Base-by-base conservation (phyloP, 805 yeast species). In the Starmerella lactis-condensi region DNA sequence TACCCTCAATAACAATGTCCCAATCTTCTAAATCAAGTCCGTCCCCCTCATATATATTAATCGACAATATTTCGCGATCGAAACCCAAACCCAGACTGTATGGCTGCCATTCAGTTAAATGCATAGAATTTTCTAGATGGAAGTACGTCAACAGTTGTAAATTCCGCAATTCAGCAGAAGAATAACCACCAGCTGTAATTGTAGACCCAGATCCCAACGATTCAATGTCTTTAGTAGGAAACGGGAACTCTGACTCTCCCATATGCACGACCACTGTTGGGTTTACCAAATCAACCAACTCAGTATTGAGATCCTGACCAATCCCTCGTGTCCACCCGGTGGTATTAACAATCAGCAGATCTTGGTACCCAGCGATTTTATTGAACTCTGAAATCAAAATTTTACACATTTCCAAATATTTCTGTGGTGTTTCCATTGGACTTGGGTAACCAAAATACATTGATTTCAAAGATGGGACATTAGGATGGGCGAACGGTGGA, bases 301-400 rank as follows among this genome's bases (percentile, higher is more conserved):
- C 54, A 11, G 52, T 57, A n/a, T 77, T 57, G 6, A 82, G 53
- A 29, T 69, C 73, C 11, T 72, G 59, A 0, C 95, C 95, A 39
- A 69, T 70, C 0, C 94, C 95, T 51, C 76, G 77, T 19, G 81
- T 66, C 93, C 93, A 82, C 0, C 93, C 93, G 0, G 94, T 85
- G 1, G 83, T 67, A 44, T 82, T 82, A 4, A 83, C 61, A 1
- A 82, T 50, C 3, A 81, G 52, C 10, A 26, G 12, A 6, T 31
- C 42, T 6, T 15, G 26, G 2, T 25, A 21, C 4, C 28, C 15
- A 10, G 34, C 13, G 3, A 18, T 14, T 2, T 8, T 16, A 5
- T 22, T 16, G 16, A 53, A 65, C 10, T 47, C 46, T 2, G 46
- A 41, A 6, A 65, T 47, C 13, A 78, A 50, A 3, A 58, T 47